Evolutionary conservation across 139 green algal genomes (phyloP).

Genomic region (Bryopsis sp.): DNA sequence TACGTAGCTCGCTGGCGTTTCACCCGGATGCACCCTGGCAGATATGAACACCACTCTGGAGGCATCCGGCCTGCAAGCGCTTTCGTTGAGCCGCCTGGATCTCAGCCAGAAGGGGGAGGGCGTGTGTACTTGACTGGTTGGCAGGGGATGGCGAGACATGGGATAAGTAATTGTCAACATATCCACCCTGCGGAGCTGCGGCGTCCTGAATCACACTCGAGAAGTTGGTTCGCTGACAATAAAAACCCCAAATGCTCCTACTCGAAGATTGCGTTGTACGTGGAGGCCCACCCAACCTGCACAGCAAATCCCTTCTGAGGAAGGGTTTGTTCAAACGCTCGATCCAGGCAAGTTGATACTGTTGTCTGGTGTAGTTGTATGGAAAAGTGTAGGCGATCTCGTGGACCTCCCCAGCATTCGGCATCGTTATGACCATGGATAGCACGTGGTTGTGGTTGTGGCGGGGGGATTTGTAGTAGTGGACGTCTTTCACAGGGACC

Average conservation of each 20-base stretch:
- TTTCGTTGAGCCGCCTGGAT: no score
- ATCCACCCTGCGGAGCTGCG: constrained; percentile 24
- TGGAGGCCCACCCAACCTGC: not conserved
- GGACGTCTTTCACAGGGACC: constrained; percentile 23
- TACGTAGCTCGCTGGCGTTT: no score
- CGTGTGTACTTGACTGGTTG: no score
- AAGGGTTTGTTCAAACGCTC: constrained; percentile 21
- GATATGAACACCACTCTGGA: no score
- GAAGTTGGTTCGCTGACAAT: no score
- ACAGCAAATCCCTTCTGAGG: constrained; percentile 26
- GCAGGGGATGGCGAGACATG: no score
- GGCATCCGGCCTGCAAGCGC: no score
- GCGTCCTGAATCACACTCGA: no score
- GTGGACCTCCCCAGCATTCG: constrained; percentile 29
- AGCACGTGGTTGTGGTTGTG: constrained; percentile 31
- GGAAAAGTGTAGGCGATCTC: constrained; percentile 36
- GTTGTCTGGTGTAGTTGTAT: constrained; percentile 19
- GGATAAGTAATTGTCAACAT: constrained; percentile 27
- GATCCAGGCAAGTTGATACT: constrained; percentile 24
- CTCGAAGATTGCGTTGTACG: not conserved
- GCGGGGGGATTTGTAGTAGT: constrained; percentile 33
- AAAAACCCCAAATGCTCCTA: not conserved
- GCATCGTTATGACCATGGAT: constrained; percentile 30
- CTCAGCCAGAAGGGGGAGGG: no score
- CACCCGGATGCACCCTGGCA: no score